phyloP scores from a whole-genome alignment of 129 eudicot species.

The Ambrosia trifida region DNA sequence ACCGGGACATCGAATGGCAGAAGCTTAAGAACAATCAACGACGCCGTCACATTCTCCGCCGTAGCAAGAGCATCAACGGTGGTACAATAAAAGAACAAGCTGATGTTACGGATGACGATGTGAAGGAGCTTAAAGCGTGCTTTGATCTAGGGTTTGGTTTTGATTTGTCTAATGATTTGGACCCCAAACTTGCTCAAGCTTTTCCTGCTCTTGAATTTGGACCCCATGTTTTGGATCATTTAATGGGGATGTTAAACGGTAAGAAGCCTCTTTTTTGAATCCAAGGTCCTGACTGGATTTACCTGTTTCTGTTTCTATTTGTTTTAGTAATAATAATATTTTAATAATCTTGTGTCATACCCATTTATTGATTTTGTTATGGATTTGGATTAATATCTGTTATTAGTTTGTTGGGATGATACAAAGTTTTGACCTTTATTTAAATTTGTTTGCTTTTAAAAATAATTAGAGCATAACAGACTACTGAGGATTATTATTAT shows the following conservation, averaged over 20 bases:
- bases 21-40: constrained; percentile 43
- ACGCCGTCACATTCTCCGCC: constrained; percentile 30
- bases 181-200: constrained; percentile 56
- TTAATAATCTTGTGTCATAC: too few relatives aligned
- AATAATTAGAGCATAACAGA: too few relatives aligned
- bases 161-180: constrained; percentile 29
- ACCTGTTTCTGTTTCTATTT: not conserved
- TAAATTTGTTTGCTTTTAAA: too few relatives aligned
- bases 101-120: constrained; percentile 50
- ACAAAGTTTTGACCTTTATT: too few relatives aligned
- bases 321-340: too few relatives aligned
- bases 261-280: constrained; percentile 78
- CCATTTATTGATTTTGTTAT: too few relatives aligned
- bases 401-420: too few relatives aligned
- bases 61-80: constrained; percentile 38
- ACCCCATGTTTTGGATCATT: constrained; percentile 70
- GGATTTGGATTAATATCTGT: too few relatives aligned
- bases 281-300: not conserved
- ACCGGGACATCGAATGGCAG: constrained; percentile 59
- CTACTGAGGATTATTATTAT: too few relatives aligned
- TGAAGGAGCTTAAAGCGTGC: constrained; percentile 81
- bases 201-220: constrained; percentile 75
- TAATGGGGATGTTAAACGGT: constrained; percentile 71
- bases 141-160: constrained; percentile 76
- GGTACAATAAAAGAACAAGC: not conserved